Conservation (phyloP, 768 basidiomycete species). For the Kwoniella dejecticola region DNA sequence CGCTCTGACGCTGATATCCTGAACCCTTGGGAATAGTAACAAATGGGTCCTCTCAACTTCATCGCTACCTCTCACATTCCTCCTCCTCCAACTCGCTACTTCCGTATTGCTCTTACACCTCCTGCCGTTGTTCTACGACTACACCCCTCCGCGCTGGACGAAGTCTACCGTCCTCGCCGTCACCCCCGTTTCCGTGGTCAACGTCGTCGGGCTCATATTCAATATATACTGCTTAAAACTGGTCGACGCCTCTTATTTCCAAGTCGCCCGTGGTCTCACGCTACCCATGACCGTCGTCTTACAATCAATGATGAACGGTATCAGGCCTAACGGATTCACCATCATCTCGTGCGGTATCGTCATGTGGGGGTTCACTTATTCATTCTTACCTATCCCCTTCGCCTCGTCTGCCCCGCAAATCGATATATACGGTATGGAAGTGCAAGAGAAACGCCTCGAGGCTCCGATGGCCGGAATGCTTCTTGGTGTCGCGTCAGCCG, state of each 20-base stretch:
- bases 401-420: background rate
- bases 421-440: background rate
- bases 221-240: slow-evolving; percentile 75
- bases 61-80: slow-evolving; percentile 34
- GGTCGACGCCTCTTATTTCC: slow-evolving; percentile 80
- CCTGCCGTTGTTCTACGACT: slow-evolving; percentile 12
- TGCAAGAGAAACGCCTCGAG: slow-evolving; percentile 10
- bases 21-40: slow-evolving; percentile 16
- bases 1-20: too few relatives aligned
- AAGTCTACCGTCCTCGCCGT: slow-evolving; percentile 22
- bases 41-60: slow-evolving; percentile 38
- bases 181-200: slow-evolving; percentile 27
- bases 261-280: slow-evolving; percentile 58
- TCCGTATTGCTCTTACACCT: slow-evolving; percentile 26
- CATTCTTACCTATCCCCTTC: slow-evolving; percentile 24
- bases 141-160: slow-evolving; percentile 27
- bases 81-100: slow-evolving; percentile 28
- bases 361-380: slow-evolving; percentile 37
- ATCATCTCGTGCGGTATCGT: slow-evolving; percentile 26
- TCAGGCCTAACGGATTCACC: slow-evolving; percentile 11
- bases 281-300: slow-evolving; percentile 35
- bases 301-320: slow-evolving; percentile 15
- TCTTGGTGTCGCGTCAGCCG: slow-evolving; percentile 29
- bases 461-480: slow-evolving; percentile 37
- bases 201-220: slow-evolving; percentile 65